Evolutionary conservation across 2,329 filamentous ascomycete genomes (phyloP), one percentile per base, ranked within the genome.

Genomic region (Dothideomycetes sp.): DNA sequence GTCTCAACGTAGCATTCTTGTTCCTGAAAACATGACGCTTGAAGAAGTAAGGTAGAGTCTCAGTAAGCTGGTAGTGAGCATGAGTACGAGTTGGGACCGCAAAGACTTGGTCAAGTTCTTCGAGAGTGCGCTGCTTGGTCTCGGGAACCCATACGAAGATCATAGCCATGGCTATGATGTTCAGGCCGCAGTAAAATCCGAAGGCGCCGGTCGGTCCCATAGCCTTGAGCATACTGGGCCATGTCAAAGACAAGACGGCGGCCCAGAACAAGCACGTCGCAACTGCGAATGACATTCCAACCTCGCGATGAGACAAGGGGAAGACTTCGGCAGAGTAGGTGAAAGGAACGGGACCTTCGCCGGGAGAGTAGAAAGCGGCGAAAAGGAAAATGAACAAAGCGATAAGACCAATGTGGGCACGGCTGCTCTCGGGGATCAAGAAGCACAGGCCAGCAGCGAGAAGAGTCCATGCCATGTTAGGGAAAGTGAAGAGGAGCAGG

Each of bases 111-210:
- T 70, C 65, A n/a, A 69, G 57, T 45, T 69, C 66, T 50, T 69
- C 65, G 11, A 69, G 62, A 1, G 65, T 68, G 9, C 62, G 54
- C 45, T 67, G 64, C 51, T 69, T 69, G 33, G 65, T 69, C 49
- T 64, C 62, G 18, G 61, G 62, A 32, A 65, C 67, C 68, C 70
- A 74, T 29, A 80, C 62, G 63, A 79, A 80, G 48, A 82, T 80
- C 64, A 82, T 71, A 17, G 75, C 44, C 12, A 80, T 64, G 0
- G 77, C 77, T 3, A 74, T 53, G 4, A 80, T 48, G 47, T 82
- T 83, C 5, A 82, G 60, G 0, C 62, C 74, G 13, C 64, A 68
- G 44, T 80, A 81, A 52, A 81, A 77, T 3, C 73, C 69, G 49
- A 81, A 80, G 2, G 74, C 71, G 7, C 71, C 71, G 3, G 66